A percentile compares a stretch with the other conserved stretches of the same genome.
Conservation (phyloP, 2,329 filamentous ascomycete genomes). For the Davidsoniella australis region DNA sequence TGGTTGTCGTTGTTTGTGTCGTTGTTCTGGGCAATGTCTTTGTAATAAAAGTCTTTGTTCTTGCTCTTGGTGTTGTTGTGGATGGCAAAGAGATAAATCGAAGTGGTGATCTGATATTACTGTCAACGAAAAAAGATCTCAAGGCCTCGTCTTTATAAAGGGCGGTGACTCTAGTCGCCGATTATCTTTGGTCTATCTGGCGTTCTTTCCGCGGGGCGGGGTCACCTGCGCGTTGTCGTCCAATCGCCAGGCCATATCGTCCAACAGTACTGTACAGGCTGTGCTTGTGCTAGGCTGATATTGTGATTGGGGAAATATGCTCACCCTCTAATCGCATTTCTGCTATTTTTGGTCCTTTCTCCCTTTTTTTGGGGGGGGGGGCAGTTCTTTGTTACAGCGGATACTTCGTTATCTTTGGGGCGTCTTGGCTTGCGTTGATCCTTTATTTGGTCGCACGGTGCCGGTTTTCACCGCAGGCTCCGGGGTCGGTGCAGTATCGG, state of each 20-base stretch:
- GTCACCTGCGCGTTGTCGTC: conserved; percentile 3
- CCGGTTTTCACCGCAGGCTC: neutral
- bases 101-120: neutral
- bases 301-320: conserved; percentile 1
- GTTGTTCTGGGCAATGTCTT: neutral
- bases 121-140: neutral
- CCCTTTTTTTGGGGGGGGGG: neutral
- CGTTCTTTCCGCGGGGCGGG: conserved; percentile 8
- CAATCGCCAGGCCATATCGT: conserved; percentile 1
- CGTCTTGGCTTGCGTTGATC: too few relatives aligned
- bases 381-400: neutral
- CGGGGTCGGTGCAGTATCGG: conserved; percentile 4
- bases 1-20: neutral
- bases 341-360: neutral
- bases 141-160: neutral
- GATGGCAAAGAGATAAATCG: neutral
- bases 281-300: neutral
- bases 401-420: too few relatives aligned
- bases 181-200: conserved; percentile 8
- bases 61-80: conserved; percentile 2
- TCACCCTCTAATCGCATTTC: conserved; percentile 8
- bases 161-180: conserved; percentile 6
- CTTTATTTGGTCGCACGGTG: neutral
- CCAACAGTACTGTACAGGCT: neutral
- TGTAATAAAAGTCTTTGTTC: neutral